Evolutionary conservation across 2,329 filamentous ascomycete species (phyloP).

Genomic region (Setomelanomma holmii): DNA sequence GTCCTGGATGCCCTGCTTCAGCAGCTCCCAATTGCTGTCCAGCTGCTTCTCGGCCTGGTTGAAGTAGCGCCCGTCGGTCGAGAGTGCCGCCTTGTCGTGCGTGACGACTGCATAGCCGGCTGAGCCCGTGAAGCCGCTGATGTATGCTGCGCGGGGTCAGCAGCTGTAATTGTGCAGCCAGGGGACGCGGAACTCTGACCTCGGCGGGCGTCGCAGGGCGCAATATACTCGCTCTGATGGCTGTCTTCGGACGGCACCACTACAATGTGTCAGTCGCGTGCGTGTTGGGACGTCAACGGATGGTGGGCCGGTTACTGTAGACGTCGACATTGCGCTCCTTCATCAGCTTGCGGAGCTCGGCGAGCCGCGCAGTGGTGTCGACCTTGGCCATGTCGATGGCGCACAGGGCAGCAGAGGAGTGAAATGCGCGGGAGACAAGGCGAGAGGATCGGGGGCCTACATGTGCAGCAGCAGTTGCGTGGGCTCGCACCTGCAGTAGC

Average conservation of each 20-base stretch:
- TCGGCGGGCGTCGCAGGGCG: constrained; percentile 89
- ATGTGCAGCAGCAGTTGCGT: constrained; percentile 30
- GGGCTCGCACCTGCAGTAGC: constrained; percentile 29
- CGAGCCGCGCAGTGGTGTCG: constrained; percentile 78
- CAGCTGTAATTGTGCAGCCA: constrained; percentile 26
- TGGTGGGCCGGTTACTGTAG: constrained; percentile 73
- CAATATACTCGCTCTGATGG: constrained; percentile 98
- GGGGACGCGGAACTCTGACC: constrained; percentile 50
- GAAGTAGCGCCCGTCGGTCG: constrained; percentile 97
- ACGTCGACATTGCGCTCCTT: constrained; percentile 84
- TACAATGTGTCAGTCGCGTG: constrained; percentile 56
- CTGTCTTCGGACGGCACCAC: constrained; percentile 97
- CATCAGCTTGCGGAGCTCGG: constrained; percentile 84
- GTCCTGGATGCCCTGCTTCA: constrained; percentile 93
- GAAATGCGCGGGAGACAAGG: constrained; percentile 33
- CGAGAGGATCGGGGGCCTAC: constrained; percentile 26
- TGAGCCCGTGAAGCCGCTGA: constrained; percentile 93
- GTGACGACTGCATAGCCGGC: constrained; percentile 92
- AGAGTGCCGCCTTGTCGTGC: constrained; percentile 82
- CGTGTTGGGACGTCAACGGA: not conserved
- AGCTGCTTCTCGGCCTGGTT: constrained; percentile 93
- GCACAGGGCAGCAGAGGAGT: constrained; percentile 36
- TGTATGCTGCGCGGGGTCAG: constrained; percentile 67
- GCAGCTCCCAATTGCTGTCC: constrained; percentile 85
- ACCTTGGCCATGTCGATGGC: constrained; percentile 74